Conservation (phyloP, 345 rosid genomes). For the Brassica napus region Da-Ae NC_063446.1:181001-181500, state of each 20-base stretch:
- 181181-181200: slow-evolving; percentile 47
- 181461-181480: slow-evolving; percentile 90
- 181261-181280: slow-evolving; percentile 63
- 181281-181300: slow-evolving; percentile 99
- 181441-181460: slow-evolving; percentile 89
- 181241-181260: background rate
- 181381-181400: background rate
- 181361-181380: slow-evolving; percentile 33
- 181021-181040: slow-evolving; percentile 32
- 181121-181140: slow-evolving; percentile 94
- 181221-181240: slow-evolving; percentile 23
- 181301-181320: slow-evolving; percentile 91
- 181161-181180: slow-evolving; percentile 79
- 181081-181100: slow-evolving; percentile 45
- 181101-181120: slow-evolving; percentile 99
- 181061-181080: slow-evolving; percentile 2
- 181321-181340: slow-evolving; percentile 71
- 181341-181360: slow-evolving; percentile 89
- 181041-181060: background rate
- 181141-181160: slow-evolving; percentile 87
- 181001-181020: slow-evolving; percentile 97
- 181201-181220: background rate
- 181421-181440: slow-evolving; percentile 21
- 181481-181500: slow-evolving; percentile 95
- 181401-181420: background rate